Evolutionary conservation across 2,329 filamentous ascomycete species (phyloP).

Genomic region (Ophiocordyceps camponoti-saundersi): DNA sequence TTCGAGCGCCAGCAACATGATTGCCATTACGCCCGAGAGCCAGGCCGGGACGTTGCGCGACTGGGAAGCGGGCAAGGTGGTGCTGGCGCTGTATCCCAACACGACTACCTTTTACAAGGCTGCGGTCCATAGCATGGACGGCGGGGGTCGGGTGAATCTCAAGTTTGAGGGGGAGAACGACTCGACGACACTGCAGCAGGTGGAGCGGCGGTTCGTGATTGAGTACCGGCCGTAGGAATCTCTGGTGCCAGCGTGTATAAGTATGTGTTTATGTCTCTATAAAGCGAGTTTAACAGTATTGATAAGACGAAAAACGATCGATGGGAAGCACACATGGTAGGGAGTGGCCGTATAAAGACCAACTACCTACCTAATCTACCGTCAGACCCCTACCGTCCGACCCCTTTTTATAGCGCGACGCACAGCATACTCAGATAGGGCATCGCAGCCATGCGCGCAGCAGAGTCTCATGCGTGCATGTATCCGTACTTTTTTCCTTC

Average conservation of each 20-base stretch:
- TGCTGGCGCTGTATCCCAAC: constrained; percentile 65
- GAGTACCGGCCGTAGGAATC: constrained; percentile 37
- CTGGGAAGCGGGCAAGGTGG: constrained; percentile 51
- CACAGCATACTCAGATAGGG: too few species aligned
- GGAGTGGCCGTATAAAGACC: too few species aligned
- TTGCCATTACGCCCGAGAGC: constrained; percentile 48
- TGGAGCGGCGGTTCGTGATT: constrained; percentile 60
- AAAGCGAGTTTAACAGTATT: too few species aligned
- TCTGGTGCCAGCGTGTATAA: neutral
- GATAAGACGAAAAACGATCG: too few species aligned
- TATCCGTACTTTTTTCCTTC: too few species aligned
- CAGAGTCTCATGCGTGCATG: too few species aligned
- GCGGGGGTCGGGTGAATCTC: constrained; percentile 38
- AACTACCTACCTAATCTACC: too few species aligned
- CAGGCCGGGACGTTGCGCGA: constrained; percentile 34
- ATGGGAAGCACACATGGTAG: too few species aligned
- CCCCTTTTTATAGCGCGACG: too few species aligned
- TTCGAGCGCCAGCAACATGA: constrained; percentile 58
- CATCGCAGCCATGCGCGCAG: too few species aligned
- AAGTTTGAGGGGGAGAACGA: constrained; percentile 71
- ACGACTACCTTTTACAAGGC: constrained; percentile 78
- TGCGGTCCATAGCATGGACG: constrained; percentile 56
- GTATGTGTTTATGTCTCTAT: too few species aligned
- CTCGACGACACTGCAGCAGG: constrained; percentile 54
- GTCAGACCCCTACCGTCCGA: too few species aligned